These are phyloP conservation scores for Pichia inconspicua DNA, from an alignment of 1,139 yeast genomes.

Conservation along the genomic window DNA sequence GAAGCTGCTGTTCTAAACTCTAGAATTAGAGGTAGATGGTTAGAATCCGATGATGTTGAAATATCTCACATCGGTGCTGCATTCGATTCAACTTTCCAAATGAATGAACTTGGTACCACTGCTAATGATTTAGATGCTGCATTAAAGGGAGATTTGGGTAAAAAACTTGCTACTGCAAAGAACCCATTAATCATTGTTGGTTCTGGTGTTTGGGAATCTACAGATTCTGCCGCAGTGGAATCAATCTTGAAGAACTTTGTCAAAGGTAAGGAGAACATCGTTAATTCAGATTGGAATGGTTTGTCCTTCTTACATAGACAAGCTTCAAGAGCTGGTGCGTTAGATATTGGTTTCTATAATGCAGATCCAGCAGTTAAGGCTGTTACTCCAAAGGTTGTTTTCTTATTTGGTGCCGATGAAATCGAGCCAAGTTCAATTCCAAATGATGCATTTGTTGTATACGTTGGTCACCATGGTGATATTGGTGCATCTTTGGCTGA, in stretches of 20 bases:
- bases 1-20: constrained; percentile 88
- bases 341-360: constrained; percentile 73
- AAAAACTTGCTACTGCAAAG: constrained; percentile 58
- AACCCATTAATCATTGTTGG: constrained; percentile 79
- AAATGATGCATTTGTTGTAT: constrained; percentile 78
- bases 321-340: constrained; percentile 81
- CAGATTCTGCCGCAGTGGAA: constrained; percentile 58
- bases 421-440: constrained; percentile 64
- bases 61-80: constrained; percentile 67
- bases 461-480: constrained; percentile 93
- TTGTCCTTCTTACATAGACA: constrained; percentile 76
- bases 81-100: constrained; percentile 70
- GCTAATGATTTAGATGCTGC: constrained; percentile 54
- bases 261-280: constrained; percentile 50
- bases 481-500: constrained; percentile 84
- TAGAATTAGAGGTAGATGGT: constrained; percentile 79
- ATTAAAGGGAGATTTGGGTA: constrained; percentile 61
- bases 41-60: constrained; percentile 49
- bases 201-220: constrained; percentile 66
- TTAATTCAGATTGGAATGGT: constrained; percentile 76
- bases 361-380: constrained; percentile 38
- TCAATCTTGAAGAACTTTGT: constrained; percentile 60
- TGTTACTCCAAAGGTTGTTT: constrained; percentile 65
- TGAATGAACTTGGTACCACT: constrained; percentile 56
- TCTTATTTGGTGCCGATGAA: constrained; percentile 83